A percentile compares a stretch with the other conserved stretches of the same genome.
Conservation (phyloP, 2,329 filamentous ascomycete genomes). For the Balansia obtecta region DNA sequence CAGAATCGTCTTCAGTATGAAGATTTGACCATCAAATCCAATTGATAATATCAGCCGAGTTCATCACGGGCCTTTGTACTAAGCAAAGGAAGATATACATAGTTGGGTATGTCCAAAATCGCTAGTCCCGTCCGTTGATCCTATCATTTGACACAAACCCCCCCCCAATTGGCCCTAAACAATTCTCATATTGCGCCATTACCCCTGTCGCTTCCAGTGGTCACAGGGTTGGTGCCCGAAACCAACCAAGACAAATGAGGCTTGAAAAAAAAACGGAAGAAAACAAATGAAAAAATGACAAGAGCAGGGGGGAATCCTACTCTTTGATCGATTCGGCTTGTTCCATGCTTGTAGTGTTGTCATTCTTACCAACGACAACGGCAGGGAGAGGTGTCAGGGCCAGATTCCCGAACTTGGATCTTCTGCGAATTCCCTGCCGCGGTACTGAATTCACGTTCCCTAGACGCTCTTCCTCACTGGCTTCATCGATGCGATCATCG, state of each 20-base stretch:
- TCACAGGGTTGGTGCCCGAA: background rate
- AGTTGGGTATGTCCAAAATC: conserved; percentile 1
- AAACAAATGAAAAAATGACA: background rate
- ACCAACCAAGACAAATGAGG: background rate
- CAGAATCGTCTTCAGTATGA: background rate
- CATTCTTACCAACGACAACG: background rate
- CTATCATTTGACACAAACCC: background rate
- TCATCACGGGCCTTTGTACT: background rate
- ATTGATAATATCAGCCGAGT: background rate
- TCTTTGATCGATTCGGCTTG: background rate
- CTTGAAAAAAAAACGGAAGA: background rate
- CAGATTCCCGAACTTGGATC: background rate
- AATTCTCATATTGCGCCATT: background rate
- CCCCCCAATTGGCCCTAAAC: background rate
- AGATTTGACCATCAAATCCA: background rate
- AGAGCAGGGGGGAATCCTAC: background rate
- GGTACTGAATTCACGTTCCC: background rate
- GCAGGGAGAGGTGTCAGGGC: background rate
- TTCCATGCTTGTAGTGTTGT: background rate
- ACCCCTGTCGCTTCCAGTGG: background rate
- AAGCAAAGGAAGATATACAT: background rate
- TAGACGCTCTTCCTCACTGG: conserved; percentile 4
- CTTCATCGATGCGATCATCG: conserved; percentile 6
- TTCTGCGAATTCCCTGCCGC: conserved; percentile 2
- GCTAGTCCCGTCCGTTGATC: background rate